Base-by-base conservation (phyloP, 2,329 filamentous ascomycete genomes). In the Truncatella angustata region DNA sequence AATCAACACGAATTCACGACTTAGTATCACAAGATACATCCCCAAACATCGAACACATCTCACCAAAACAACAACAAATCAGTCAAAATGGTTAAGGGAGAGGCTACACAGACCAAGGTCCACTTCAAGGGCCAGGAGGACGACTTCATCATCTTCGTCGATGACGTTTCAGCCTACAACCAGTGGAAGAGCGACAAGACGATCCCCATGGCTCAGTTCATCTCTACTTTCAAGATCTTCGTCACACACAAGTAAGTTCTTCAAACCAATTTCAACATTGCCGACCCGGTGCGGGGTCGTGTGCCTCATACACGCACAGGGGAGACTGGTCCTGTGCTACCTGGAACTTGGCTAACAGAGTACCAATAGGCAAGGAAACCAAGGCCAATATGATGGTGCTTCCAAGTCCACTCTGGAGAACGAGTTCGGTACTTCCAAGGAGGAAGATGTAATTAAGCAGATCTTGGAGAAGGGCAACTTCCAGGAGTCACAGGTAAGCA, bases 191-290 rank as follows among this genome's bases (percentile, higher is more conserved):
- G 69, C 4, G 93, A 97, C 77, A 85, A 83, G 67, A 86, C 81
- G 26, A 76, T 94, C 26, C 88, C 94, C 34, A 75, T 97, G 44
- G 81, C 89, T 1, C 86, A 97, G 64, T 92, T 99, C 52, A 81
- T 97, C 51, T 90, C 86, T 53, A 81, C 88, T 6, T 97, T 90
- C 80, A 90, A 96, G 80, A 79, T 99, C 66, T 96, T 96, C 66
- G 77, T 88, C 39, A 96, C 91, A 32, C 89, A 95, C 77, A 88
- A 87, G 92, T 97, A 80, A 75, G 88, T 77, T 58, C 54, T 49
- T 14, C 32, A 16, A 51, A 10, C 48, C 45, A 12, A 35, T 32
- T 32, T 14, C 28, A 7, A 7, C 28, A 32, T 14, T 14, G 7
- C 28, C 28, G 7, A 7, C 12, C 18, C 36, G 16, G 36, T 32